A percentile compares a stretch with the other conserved stretches of the same genome.
Conservation (phyloP, 768 basidiomycete genomes). For the Kwoniella sp. region DNA sequence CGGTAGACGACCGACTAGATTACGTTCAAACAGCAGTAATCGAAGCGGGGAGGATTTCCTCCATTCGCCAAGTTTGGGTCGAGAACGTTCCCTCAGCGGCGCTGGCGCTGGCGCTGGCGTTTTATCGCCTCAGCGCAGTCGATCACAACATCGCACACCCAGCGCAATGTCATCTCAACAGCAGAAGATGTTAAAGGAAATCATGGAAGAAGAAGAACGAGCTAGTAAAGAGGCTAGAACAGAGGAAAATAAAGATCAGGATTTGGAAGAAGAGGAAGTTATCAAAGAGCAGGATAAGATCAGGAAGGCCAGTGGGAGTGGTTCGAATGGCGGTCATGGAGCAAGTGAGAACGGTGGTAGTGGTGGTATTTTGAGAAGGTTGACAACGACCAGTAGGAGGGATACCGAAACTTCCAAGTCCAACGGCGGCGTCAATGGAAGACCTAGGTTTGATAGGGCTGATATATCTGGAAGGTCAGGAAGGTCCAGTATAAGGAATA, state of each 20-base stretch:
- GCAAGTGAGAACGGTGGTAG: background rate
- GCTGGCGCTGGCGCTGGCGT: no score
- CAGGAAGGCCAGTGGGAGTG: conserved; percentile 14
- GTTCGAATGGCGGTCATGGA: background rate
- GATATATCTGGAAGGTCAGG: conserved; percentile 5
- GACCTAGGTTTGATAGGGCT: conserved; percentile 13
- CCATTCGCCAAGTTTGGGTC: background rate
- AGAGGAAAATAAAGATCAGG: conserved; percentile 22
- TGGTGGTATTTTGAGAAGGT: background rate
- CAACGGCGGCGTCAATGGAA: background rate
- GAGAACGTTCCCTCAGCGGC: conserved; percentile 13
- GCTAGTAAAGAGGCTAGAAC: conserved; percentile 9
- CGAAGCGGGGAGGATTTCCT: background rate
- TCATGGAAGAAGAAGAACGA: conserved; percentile 34
- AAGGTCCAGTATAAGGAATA: conserved; percentile 8
- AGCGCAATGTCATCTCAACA: conserved; percentile 27
- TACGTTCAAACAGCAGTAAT: conserved; percentile 1
- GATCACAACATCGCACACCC: conserved; percentile 6
- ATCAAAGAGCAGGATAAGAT: conserved; percentile 23
- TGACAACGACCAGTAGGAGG: conserved; percentile 1
- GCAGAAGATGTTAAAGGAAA: conserved; percentile 25
- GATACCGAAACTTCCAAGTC: conserved; percentile 3
- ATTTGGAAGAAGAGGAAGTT: conserved; percentile 27
- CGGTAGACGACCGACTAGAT: conserved; percentile 21
- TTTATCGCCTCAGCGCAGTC: conserved; percentile 8